These are phyloP conservation scores for Fusarium albosuccineum DNA, from an alignment of 2,329 filamentous ascomycete genomes.

Conservation along the genomic window DNA sequence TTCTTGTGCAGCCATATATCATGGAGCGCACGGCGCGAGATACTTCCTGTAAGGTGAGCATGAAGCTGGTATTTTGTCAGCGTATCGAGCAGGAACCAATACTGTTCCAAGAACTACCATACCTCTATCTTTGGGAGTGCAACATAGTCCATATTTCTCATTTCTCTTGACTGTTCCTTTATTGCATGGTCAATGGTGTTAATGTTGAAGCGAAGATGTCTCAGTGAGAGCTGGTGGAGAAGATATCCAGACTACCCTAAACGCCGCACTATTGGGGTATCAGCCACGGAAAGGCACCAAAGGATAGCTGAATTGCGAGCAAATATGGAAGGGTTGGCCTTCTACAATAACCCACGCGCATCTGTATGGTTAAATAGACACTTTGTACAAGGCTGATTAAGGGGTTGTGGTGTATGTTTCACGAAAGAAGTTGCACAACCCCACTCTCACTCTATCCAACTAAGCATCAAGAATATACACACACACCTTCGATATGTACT, in stretches of 20 bases:
- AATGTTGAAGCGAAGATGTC: neutral
- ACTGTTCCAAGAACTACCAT: slow-evolving; percentile 7
- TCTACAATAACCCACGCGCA: too few species aligned
- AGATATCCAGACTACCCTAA: neutral
- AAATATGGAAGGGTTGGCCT: too few species aligned
- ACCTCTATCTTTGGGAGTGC: slow-evolving; percentile 70
- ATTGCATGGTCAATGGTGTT: neutral
- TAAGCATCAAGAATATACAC: too few species aligned
- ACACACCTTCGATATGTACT: too few species aligned
- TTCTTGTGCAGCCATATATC: slow-evolving; percentile 78
- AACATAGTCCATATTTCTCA: slow-evolving; percentile 56
- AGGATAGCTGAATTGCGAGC: too few species aligned
- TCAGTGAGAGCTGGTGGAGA: neutral
- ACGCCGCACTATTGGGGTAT: neutral
- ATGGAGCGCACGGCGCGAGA: slow-evolving; percentile 78
- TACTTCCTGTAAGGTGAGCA: slow-evolving; percentile 84
- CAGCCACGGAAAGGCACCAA: too few species aligned
- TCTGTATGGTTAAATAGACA: too few species aligned
- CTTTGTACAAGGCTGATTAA: too few species aligned
- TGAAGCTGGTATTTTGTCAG: slow-evolving; percentile 69
- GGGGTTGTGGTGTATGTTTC: too few species aligned
- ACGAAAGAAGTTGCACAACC: too few species aligned
- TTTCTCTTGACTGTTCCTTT: neutral
- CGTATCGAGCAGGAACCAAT: too few species aligned
- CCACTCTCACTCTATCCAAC: too few species aligned